These are phyloP conservation scores for Taiozyma onychis DNA, from an alignment of 1,139 yeast species.

Conservation along the genomic window DNA sequence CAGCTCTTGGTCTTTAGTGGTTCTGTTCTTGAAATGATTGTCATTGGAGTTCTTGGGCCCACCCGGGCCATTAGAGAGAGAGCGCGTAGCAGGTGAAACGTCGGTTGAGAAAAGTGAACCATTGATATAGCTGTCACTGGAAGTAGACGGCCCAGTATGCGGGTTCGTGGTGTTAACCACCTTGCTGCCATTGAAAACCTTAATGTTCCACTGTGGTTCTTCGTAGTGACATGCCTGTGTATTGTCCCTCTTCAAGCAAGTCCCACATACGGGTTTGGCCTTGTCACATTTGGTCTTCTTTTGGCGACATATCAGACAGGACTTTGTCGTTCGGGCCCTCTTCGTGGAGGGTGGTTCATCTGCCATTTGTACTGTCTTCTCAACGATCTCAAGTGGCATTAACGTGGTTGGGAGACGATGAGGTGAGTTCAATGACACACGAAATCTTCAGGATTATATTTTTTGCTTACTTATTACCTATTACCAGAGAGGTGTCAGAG, in stretches of 20 bases:
- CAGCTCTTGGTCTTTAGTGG: slow-evolving; percentile 2
- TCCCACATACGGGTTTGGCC: slow-evolving; percentile 52
- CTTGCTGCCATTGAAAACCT: neutral
- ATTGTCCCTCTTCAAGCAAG: slow-evolving; percentile 51
- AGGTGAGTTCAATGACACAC: too few species aligned
- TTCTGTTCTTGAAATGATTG: neutral
- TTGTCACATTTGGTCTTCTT: slow-evolving; percentile 41
- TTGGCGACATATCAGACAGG: slow-evolving; percentile 10
- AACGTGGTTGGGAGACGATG: too few species aligned
- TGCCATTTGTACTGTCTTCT: neutral
- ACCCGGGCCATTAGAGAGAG: neutral
- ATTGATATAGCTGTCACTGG: neutral
- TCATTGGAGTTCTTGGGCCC: neutral
- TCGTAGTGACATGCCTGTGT: slow-evolving; percentile 52
- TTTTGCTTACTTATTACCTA: neutral
- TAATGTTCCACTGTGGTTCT: slow-evolving; percentile 32
- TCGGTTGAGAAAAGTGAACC: neutral
- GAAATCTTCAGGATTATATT: too few species aligned
- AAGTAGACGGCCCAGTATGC: neutral
- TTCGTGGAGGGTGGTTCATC: neutral
- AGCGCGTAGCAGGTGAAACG: neutral
- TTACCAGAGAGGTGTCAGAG: too few species aligned
- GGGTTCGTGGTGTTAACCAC: neutral
- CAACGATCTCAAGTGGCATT: neutral
- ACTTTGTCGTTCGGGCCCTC: slow-evolving; percentile 7